Percentiles rank a stretch among this genome's conserved stretches.
phyloP scores from a whole-genome alignment of 2,329 filamentous ascomycete genomes.

The Purpureocillium takamizusanense region DNA sequence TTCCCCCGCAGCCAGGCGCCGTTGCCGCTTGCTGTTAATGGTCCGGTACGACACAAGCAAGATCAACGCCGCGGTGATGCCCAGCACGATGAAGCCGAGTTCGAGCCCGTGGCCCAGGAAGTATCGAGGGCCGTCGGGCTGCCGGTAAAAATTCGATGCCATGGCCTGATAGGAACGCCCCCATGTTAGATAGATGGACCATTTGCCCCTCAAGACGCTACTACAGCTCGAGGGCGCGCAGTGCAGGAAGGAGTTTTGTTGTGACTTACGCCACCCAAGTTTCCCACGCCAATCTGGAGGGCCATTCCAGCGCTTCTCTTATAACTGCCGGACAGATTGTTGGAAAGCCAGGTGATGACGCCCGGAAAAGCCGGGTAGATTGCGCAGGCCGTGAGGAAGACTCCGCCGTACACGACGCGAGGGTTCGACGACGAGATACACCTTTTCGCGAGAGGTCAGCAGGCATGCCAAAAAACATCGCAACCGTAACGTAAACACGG shows the following conservation, averaged over 20 bases:
- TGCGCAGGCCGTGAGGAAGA: slow-evolving; percentile 66
- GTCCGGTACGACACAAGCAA: slow-evolving; percentile 41
- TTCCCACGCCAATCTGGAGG: slow-evolving; percentile 53
- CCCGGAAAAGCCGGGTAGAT: slow-evolving; percentile 77
- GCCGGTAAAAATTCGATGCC: slow-evolving; percentile 63
- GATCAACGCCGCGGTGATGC: slow-evolving; percentile 33
- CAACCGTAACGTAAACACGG: too few species aligned
- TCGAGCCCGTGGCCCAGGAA: slow-evolving; percentile 41
- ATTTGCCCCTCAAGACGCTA: too few species aligned
- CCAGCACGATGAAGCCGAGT: slow-evolving; percentile 36
- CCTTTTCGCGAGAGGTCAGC: slow-evolving; percentile 29
- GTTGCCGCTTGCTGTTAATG: slow-evolving; percentile 50
- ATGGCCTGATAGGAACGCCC: too few species aligned
- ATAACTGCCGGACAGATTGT: slow-evolving; percentile 60
- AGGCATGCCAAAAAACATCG: too few species aligned
- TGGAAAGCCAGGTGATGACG: slow-evolving; percentile 68
- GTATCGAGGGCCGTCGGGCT: slow-evolving; percentile 37
- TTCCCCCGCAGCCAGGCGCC: slow-evolving; percentile 29
- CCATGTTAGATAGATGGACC: too few species aligned
- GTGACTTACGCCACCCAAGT: slow-evolving; percentile 38
- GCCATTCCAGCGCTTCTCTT: slow-evolving; percentile 61
- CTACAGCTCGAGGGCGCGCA: too few species aligned
- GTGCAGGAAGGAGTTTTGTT: too few species aligned
- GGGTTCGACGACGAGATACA: slow-evolving; percentile 50
- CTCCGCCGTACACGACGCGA: slow-evolving; percentile 60